Conservation (phyloP, 441 rosid species). For the Erodium trifolium region DNA sequence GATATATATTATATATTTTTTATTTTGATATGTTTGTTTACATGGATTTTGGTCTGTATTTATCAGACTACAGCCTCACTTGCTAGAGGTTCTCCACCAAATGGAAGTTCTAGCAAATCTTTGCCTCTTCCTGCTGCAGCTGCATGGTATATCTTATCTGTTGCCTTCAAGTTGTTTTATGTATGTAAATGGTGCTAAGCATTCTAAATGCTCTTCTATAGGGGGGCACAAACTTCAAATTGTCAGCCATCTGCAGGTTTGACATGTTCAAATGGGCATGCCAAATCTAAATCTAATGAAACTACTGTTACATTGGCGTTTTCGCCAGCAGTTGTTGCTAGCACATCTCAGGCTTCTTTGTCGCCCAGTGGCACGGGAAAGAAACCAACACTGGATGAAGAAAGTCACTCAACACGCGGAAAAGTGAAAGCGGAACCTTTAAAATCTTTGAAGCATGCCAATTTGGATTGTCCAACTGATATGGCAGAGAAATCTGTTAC, state of each 20-base stretch:
- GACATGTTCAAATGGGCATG: constrained; percentile 42
- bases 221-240: constrained; percentile 66
- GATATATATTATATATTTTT: not conserved
- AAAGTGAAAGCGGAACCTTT: constrained; percentile 34
- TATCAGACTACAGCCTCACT: constrained; percentile 38
- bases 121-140: constrained; percentile 72
- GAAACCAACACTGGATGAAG: constrained; percentile 41
- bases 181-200: constrained; percentile 15
- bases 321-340: constrained; percentile 27
- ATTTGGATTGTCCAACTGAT: constrained; percentile 19
- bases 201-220: constrained; percentile 20
- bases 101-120: constrained; percentile 46
- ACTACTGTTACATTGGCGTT: constrained; percentile 34
- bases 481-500: constrained; percentile 30
- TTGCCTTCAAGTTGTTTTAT: not conserved
- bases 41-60: constrained; percentile 10
- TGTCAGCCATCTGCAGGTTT: constrained; percentile 38
- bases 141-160: constrained; percentile 47
- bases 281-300: constrained; percentile 40
- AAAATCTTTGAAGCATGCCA: constrained; percentile 31
- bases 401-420: constrained; percentile 24
- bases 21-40: not conserved
- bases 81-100: constrained; percentile 64
- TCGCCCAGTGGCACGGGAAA: constrained; percentile 28
- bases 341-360: constrained; percentile 21